Percentiles rank a stretch among this genome's conserved stretches.
Conservation (phyloP, 768 basidiomycete species). For the Daedalea quercina region DNA sequence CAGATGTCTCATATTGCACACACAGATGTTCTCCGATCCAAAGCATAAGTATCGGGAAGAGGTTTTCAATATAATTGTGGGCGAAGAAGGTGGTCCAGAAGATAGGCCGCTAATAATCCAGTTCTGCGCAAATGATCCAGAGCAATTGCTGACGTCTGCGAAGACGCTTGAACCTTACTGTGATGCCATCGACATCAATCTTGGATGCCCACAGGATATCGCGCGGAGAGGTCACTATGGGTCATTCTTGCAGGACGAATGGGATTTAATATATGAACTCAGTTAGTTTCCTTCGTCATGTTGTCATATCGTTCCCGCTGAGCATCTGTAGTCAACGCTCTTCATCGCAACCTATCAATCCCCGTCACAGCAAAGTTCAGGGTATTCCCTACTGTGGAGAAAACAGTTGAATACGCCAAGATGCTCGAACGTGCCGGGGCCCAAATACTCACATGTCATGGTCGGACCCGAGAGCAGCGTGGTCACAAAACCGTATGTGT, state of each 20-base stretch:
- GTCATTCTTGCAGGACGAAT: constrained; percentile 89
- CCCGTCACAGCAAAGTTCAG: constrained; percentile 98
- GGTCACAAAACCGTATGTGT: constrained; percentile 68
- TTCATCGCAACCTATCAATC: constrained; percentile 79
- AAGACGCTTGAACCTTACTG: constrained; percentile 69
- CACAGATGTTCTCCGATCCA: constrained; percentile 52
- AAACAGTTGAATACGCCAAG: constrained; percentile 89
- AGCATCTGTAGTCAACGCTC: constrained; percentile 58
- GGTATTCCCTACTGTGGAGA: constrained; percentile 77
- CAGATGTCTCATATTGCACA: neutral
- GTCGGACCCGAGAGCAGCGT: constrained; percentile 85
- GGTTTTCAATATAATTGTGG: constrained; percentile 59
- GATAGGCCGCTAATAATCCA: constrained; percentile 89
- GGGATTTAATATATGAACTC: constrained; percentile 79
- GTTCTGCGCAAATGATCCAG: constrained; percentile 90
- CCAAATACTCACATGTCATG: constrained; percentile 92
- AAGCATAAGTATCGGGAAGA: constrained; percentile 53
- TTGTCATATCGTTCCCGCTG: neutral
- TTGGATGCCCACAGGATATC: constrained; percentile 94
- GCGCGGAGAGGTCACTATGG: constrained; percentile 85
- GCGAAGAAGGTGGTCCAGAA: constrained; percentile 75
- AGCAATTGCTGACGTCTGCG: constrained; percentile 72
- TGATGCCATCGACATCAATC: constrained; percentile 92
- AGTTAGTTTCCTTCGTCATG: constrained; percentile 38
- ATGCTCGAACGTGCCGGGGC: constrained; percentile 96